These are phyloP conservation scores for Calocybe indica DNA, from an alignment of 768 basidiomycete species.

Conservation along the genomic window DNA sequence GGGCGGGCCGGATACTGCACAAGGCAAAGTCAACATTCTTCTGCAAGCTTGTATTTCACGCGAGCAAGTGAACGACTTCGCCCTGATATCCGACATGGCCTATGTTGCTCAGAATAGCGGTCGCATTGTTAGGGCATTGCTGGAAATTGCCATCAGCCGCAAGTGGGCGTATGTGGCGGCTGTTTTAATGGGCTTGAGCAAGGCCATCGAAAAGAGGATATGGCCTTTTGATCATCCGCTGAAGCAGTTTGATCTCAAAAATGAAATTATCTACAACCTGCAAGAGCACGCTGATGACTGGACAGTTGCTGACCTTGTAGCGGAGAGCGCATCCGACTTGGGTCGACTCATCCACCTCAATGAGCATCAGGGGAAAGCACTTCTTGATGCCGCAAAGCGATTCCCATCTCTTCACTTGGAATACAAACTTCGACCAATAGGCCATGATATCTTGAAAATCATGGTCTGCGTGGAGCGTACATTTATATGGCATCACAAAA, in stretches of 20 bases:
- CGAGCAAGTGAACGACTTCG: constrained; percentile 85
- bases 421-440: constrained; percentile 74
- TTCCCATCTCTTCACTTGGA: constrained; percentile 71
- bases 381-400: constrained; percentile 74
- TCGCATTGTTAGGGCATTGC: constrained; percentile 87
- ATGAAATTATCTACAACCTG: constrained; percentile 73
- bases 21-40: constrained; percentile 91
- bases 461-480: constrained; percentile 52
- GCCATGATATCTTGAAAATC: constrained; percentile 78
- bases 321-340: constrained; percentile 58
- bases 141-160: constrained; percentile 90
- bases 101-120: constrained; percentile 95
- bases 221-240: constrained; percentile 97
- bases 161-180: constrained; percentile 84
- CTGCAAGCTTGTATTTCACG: constrained; percentile 87
- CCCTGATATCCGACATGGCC: constrained; percentile 89
- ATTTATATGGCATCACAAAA: constrained; percentile 76
- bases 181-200: constrained; percentile 85
- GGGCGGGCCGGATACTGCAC: constrained; percentile 49
- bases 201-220: constrained; percentile 84
- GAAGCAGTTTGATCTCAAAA: constrained; percentile 71
- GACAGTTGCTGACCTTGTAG: constrained; percentile 65
- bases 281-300: constrained; percentile 79
- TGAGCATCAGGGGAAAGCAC: constrained; percentile 73
- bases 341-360: constrained; percentile 85